Base-by-base conservation (phyloP, 306 rosid genomes). In the Fragaria iinumae region DNA sequence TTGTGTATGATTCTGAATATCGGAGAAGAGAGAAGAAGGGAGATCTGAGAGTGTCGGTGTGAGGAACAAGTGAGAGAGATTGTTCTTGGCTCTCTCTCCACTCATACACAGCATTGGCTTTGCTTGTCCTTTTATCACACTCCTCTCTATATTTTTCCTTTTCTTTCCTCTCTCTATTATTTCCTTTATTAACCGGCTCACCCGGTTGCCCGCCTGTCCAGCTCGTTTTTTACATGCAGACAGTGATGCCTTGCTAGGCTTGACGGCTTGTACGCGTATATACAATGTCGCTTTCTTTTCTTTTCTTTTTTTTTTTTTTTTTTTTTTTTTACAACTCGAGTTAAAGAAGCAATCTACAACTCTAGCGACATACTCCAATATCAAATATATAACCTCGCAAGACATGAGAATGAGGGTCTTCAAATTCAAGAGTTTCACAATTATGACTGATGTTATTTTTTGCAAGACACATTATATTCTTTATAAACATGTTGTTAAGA, bases 181-280 rank as follows among this genome's bases (percentile, higher is more conserved):
- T 62, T 69, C 69, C 48, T 34, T 16, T 57, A 4, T 34, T 65
- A 64, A 85, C 92, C 87, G 82, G 86, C 25, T 67, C 43, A 18
- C 38, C 78, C 73, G 78, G 89, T 86, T 79, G 6, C 85, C 75
- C 41, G 47, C 82, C 84, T 80, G 6, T 23, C 39, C 64, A 8
- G 47, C 67, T 75, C 47, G 32, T 50, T 41, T 43, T 5, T 56
- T 76, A 21, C 49, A 45, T 50, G 44, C 27, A 27, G 10, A 29
- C 67, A 62, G 41, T 60, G 43, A 29, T 13, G 9, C 66, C 20
- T 21, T 57, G 43, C 9, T 39, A 36, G 41, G 44, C 44, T 59
- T 32, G 64, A n/a, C 0, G 64, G 32, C 34, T 57, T n/a, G 32
- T 25, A 60, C 38, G 66, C 66, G 38, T 60, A 14, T 11, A n/a